Evolutionary conservation across 2,329 filamentous ascomycete species (phyloP).

Genomic region (Penicillium sp.): DNA sequence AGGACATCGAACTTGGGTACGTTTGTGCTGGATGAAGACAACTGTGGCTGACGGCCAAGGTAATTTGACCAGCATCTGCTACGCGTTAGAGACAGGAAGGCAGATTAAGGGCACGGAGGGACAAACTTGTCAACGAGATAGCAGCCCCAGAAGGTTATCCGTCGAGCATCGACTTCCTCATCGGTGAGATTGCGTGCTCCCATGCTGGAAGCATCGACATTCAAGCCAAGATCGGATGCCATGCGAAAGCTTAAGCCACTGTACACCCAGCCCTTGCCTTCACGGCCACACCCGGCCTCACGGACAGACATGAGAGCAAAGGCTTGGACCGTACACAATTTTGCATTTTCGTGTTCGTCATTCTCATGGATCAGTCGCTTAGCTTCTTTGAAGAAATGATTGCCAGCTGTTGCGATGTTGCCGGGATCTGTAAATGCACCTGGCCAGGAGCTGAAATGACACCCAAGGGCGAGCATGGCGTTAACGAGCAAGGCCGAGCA

Average conservation of each 20-base stretch:
- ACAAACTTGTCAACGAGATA: conserved; percentile 89
- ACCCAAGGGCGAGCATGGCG: conserved; percentile 87
- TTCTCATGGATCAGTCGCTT: conserved; percentile 87
- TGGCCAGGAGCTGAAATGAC: conserved; percentile 80
- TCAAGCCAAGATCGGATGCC: conserved; percentile 90
- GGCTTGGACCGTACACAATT: conserved; percentile 87
- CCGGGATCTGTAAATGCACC: conserved; percentile 70
- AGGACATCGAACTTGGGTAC: conserved; percentile 90
- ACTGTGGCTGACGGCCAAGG: conserved; percentile 83
- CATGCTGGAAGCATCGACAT: conserved; percentile 73
- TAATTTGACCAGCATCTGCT: conserved; percentile 90
- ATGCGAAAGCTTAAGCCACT: conserved; percentile 98
- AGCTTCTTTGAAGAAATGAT: conserved; percentile 94
- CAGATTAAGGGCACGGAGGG: background rate
- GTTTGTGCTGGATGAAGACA: conserved; percentile 76
- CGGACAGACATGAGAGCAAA: conserved; percentile 93
- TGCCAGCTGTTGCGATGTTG: conserved; percentile 82
- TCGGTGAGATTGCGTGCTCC: conserved; percentile 67
- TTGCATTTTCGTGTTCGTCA: conserved; percentile 88
- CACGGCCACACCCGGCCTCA: conserved; percentile 89
- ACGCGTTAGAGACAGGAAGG: conserved; percentile 13
- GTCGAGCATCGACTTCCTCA: conserved; percentile 81
- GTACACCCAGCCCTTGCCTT: conserved; percentile 97
- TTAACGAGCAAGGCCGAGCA: conserved; percentile 91
- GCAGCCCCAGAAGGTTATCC: conserved; percentile 96